Conservation (phyloP, 2,329 filamentous ascomycete genomes). For the Cercospora sojina region DNA sequence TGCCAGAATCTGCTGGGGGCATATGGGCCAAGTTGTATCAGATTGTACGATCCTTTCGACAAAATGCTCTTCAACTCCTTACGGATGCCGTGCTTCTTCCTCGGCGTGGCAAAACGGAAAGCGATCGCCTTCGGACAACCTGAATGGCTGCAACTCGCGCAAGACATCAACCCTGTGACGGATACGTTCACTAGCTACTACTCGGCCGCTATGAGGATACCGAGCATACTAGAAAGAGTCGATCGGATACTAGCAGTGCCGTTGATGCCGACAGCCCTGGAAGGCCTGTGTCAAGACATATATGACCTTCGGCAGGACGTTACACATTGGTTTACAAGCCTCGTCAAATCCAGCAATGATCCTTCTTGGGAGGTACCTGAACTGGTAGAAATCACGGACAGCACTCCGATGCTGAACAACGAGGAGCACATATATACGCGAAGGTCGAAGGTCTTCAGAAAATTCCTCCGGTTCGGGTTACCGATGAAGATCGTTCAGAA, state of each 20-base stretch:
- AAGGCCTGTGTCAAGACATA: not conserved
- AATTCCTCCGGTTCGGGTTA: slow-evolving; percentile 11
- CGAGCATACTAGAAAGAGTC: slow-evolving; percentile 7
- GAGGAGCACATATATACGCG: slow-evolving; percentile 21
- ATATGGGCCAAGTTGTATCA: slow-evolving; percentile 13
- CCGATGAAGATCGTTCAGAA: slow-evolving; percentile 8
- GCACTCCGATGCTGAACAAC: not conserved
- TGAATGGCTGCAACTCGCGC: slow-evolving; percentile 13
- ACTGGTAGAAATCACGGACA: slow-evolving; percentile 5
- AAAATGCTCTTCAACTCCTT: slow-evolving; percentile 17
- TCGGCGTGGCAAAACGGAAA: slow-evolving; percentile 15
- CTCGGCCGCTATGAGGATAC: slow-evolving; percentile 10
- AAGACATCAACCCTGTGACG: not conserved
- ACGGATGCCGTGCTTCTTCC: slow-evolving; percentile 17
- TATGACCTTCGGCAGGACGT: not conserved
- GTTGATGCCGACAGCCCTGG: not conserved
- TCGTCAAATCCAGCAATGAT: not conserved
- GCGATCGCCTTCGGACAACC: slow-evolving; percentile 11
- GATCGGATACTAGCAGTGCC: not conserved
- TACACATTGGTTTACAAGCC: not conserved
- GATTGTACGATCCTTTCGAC: slow-evolving; percentile 17
- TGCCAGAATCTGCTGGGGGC: slow-evolving; percentile 11
- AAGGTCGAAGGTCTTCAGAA: slow-evolving; percentile 11
- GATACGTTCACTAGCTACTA: slow-evolving; percentile 13
- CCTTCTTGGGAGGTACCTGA: slow-evolving; percentile 8